Conservation (phyloP, 192 early-diverging fungal species). For the Entomortierella parvispora region DNA sequence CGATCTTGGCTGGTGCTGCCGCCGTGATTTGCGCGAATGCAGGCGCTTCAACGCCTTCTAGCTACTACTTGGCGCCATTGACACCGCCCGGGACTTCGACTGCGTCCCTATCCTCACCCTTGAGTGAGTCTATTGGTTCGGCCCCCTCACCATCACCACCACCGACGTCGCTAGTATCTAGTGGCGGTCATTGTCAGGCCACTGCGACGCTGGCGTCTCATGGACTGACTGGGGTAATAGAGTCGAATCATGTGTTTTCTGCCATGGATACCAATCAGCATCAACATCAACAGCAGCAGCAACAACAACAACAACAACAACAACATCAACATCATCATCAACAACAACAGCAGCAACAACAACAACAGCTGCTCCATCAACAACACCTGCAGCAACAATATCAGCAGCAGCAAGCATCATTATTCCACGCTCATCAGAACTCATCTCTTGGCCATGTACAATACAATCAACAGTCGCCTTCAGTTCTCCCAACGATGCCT, state of each 20-base stretch:
- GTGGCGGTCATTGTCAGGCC: not conserved
- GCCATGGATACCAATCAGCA: not conserved
- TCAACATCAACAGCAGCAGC: conserved; percentile 11
- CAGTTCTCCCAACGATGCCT: too few relatives aligned
- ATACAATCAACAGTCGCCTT: too few relatives aligned
- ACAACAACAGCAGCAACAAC: conserved; percentile 5
- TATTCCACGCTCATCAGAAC: conserved; percentile 4
- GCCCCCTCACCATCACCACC: conserved; percentile 43
- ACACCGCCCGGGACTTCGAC: conserved; percentile 46
- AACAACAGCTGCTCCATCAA: conserved; percentile 2
- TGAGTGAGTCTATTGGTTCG: conserved; percentile 44
- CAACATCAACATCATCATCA: conserved; percentile 8
- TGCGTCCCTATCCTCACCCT: conserved; percentile 19
- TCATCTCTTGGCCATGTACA: too few relatives aligned
- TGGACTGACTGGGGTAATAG: not conserved
- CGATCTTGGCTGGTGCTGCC: conserved; percentile 23
- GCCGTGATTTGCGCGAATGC: conserved; percentile 13
- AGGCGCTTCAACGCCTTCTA: conserved; percentile 12
- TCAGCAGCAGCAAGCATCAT: conserved; percentile 3
- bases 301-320: conserved; percentile 6
- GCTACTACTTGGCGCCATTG: conserved; percentile 38
- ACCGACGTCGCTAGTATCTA: not conserved
- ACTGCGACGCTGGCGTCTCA: not conserved
- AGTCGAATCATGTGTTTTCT: not conserved
- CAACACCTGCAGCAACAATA: conserved; percentile 9